Percentiles rank a stretch among this genome's conserved stretches.
phyloP scores from a whole-genome alignment of 768 basidiomycete genomes.

The Suillus sp. region DNA sequence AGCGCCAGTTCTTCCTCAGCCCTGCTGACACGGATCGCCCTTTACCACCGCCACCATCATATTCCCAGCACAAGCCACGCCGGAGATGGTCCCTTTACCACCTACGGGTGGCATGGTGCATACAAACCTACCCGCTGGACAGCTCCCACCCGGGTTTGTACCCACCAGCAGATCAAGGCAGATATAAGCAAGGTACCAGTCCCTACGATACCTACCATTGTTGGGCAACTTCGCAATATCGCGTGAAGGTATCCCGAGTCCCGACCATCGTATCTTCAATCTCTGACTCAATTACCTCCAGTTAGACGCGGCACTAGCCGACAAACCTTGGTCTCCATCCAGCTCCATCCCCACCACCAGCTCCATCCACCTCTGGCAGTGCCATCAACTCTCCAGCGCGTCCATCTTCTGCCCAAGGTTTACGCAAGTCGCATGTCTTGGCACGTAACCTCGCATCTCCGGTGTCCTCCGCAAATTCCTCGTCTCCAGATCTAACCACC shows the following conservation, averaged over 20 bases:
- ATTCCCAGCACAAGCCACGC: too few relatives aligned
- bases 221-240: slow-evolving; percentile 94
- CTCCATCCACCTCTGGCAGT: slow-evolving; percentile 40
- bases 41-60: too few relatives aligned
- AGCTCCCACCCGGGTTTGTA: too few relatives aligned
- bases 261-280: background rate
- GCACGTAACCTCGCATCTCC: slow-evolving; percentile 54
- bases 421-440: slow-evolving; percentile 84
- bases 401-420: slow-evolving; percentile 76
- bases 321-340: slow-evolving; percentile 78
- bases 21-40: too few relatives aligned
- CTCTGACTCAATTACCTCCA: slow-evolving; percentile 37
- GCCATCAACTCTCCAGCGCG: slow-evolving; percentile 49
- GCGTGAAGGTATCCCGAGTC: slow-evolving; percentile 72
- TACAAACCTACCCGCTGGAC: too few relatives aligned
- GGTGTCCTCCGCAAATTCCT: slow-evolving; percentile 44
- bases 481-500: slow-evolving; percentile 44
- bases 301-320: slow-evolving; percentile 79
- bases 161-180: slow-evolving; percentile 63
- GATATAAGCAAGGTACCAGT: slow-evolving; percentile 62
- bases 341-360: slow-evolving; percentile 69
- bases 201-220: slow-evolving; percentile 83
- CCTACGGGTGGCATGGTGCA: too few relatives aligned
- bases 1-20: too few relatives aligned
- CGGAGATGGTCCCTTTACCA: too few relatives aligned